Base-by-base conservation (phyloP, 1,284 basidiomycete genomes). In the Cronartium quercuum region DNA sequence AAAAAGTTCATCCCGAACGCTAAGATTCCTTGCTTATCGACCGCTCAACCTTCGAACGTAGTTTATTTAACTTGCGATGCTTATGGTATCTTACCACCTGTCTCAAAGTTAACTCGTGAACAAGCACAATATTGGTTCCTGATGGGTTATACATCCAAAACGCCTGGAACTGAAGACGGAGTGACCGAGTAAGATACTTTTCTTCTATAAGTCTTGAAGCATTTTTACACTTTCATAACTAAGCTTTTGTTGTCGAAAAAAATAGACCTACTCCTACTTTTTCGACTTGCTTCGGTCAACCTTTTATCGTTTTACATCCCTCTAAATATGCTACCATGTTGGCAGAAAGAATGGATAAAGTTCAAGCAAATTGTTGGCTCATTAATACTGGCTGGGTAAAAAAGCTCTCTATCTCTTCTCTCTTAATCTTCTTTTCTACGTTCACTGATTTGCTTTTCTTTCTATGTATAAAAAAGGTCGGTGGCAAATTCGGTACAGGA, bases 331-430 rank as follows among this genome's bases (percentile, higher is more conserved):
- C 95, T 67, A 87, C 90, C 83, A 99, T 98, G 96, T 87, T 99
- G 79, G 93, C 95, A 9, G 90, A 93, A 81, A 89, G 91, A 81
- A 98, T 98, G 95, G 84, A 89, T 76, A 87, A 90, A 84, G 86
- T 91, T 85, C 88, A 92, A 77, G 94, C 94, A 81, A 85, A 95
- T 84, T 97, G 94, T 86, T 98, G 92, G 92, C 87, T 98, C 81
- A 92, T 98, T 88, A 98, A 98, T 89, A 98, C 95, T 24, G 95
- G 95, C 80, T 98, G 95, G 95, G 91, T 91, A 75, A 90, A 91
- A 77, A 95, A n/a, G n/a, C n/a, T n/a, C n/a, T n/a, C n/a, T n/a
- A n/a, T n/a, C n/a, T n/a, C n/a, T n/a, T 55, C 18, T 55, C 29
- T 55, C 15, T 55, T 55, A 51, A 13, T 51, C 3, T 21, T 55